Evolutionary conservation across 1,284 basidiomycete species (phyloP), one percentile per base, ranked within the genome.

Genomic region (Takashimella koratensis): DNA sequence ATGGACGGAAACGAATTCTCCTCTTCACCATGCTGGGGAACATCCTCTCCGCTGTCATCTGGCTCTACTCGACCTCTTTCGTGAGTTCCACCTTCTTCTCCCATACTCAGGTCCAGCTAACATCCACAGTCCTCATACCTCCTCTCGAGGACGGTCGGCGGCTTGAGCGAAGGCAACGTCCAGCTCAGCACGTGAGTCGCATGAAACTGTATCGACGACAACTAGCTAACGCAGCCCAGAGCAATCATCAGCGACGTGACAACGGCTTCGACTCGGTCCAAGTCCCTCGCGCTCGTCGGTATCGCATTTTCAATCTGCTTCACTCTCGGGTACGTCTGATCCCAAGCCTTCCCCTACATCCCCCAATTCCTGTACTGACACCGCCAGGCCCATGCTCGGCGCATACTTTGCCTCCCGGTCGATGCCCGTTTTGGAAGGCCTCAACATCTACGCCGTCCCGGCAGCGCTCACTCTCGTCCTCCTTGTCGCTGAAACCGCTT

Each of bases 231-330:
- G 39, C n/a, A 8, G 30, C 16, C 11, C 61, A 91, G 88, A 62
- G 90, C 91, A 5, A 91, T 91, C 64, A 83, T 96, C 26, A 89
- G 90, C 20, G 92, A 96, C 70, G 83, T 95, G 30, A 87, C 90
- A 0, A 82, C 86, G 1, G 81, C 87, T 3, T 80, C 81, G 13
- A 86, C 85, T 45, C 84, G 91, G 22, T 86, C 88, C 4, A 87
- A 83, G 68, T 85, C 88, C 5, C 83, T 96, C n/a, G 88, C 92
- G 0, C 82, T 93, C 57, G 87, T 96, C 45, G 92, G 93, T 16
- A 89, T 95, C 50, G 92, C 93, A 1, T 96, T 96, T 67, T 88
- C 90, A 6, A 85, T 95, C 47, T 92, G 90, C 70, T 95, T 95
- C 77, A 76, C 74, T n/a, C 59, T 76, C 83, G 87, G 76, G 73